Conservation (phyloP, 2,329 filamentous ascomycete genomes). For the Beauveria sp. region DNA sequence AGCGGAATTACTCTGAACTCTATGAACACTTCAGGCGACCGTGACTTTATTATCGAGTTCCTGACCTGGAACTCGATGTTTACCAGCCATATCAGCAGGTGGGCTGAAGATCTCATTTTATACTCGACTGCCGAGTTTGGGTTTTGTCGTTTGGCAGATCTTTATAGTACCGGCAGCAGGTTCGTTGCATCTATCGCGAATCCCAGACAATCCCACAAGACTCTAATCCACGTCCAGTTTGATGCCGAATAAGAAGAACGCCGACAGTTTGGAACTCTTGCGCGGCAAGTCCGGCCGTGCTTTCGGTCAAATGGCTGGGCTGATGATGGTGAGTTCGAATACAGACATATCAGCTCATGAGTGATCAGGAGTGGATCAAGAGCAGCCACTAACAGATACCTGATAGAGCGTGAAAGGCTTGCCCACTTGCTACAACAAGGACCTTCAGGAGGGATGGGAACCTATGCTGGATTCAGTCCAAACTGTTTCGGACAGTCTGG, state of each 20-base stretch:
- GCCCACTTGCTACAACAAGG: conserved; percentile 70
- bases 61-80: conserved; percentile 63
- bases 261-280: conserved; percentile 63
- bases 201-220: conserved; percentile 3
- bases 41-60: conserved; percentile 66
- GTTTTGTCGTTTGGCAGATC: conserved; percentile 68
- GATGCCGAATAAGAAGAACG: conserved; percentile 83
- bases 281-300: conserved; percentile 68
- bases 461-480: conserved; percentile 69
- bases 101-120: conserved; percentile 79
- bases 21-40: conserved; percentile 61
- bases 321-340: conserved; percentile 47
- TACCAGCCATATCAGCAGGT: conserved; percentile 64
- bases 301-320: conserved; percentile 74
- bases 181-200: conserved; percentile 25
- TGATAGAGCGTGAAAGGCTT: conserved; percentile 48
- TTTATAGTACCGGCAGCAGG: conserved; percentile 64
- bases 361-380: conserved; percentile 19
- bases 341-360: conserved; percentile 16
- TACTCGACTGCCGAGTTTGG: conserved; percentile 71
- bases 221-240: conserved; percentile 1
- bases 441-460: conserved; percentile 69
- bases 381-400: conserved; percentile 21
- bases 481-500: conserved; percentile 63
- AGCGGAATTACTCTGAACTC: conserved; percentile 61